Percentiles rank a stretch among this genome's conserved stretches.
These are phyloP conservation scores for Amaranthus hypochondriacus DNA, from an alignment of 148 eudicot species.

Conservation along the genomic window DNA sequence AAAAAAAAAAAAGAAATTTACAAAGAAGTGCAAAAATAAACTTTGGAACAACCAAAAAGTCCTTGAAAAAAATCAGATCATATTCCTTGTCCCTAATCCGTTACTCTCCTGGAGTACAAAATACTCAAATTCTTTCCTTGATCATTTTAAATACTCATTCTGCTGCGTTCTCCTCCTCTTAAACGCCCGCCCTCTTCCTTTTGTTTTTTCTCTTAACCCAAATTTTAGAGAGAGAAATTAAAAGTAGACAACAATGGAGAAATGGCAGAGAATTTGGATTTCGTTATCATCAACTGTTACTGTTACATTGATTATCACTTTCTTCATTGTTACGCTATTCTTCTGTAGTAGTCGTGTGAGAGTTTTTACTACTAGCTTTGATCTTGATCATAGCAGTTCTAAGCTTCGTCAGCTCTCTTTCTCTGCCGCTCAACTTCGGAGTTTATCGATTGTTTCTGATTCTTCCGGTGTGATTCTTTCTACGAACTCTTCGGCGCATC, in stretches of 20 bases:
- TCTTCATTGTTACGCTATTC: constrained; percentile 2
- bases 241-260: constrained; percentile 1
- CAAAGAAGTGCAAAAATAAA: neutral
- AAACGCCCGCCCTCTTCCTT: constrained; percentile 13
- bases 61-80: too few species aligned
- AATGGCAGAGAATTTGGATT: constrained; percentile 4
- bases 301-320: constrained; percentile 12
- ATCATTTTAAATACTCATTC: constrained; percentile 2
- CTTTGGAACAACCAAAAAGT: too few species aligned
- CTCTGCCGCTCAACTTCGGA: constrained; percentile 19
- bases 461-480: neutral
- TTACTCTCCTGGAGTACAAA: neutral
- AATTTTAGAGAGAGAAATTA: neutral
- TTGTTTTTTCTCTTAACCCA: neutral
- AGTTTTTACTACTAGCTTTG: neutral
- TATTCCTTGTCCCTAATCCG: too few species aligned
- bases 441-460: constrained; percentile 4
- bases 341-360: constrained; percentile 3
- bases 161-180: neutral
- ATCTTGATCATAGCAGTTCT: constrained; percentile 4
- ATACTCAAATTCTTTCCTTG: constrained; percentile 9
- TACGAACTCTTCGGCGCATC: neutral
- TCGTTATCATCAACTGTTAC: neutral
- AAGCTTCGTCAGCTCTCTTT: constrained; percentile 18
- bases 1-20: constrained; percentile 2